These are phyloP conservation scores for Angomonas ambiguus DNA, from an alignment of 208 protist genomes.

Conservation along the genomic window DNA sequence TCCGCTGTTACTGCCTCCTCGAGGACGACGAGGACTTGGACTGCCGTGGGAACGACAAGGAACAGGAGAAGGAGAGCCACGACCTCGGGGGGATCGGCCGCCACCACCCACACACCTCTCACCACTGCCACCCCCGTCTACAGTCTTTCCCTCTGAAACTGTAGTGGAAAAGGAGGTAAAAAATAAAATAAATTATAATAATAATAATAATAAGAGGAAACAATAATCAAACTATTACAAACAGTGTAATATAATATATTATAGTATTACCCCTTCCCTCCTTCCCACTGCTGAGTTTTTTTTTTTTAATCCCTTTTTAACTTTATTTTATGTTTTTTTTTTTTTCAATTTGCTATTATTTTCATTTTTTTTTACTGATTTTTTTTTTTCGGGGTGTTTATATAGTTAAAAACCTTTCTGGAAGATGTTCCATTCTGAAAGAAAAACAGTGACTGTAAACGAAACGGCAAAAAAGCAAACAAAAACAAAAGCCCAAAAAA, in stretches of 20 bases:
- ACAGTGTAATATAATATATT: neutral
- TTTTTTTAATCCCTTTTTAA: neutral
- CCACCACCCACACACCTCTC: too few relatives aligned
- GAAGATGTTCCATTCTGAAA: too few relatives aligned
- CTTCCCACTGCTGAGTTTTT: neutral
- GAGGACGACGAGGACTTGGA: slow-evolving; percentile 10
- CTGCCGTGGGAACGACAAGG: neutral
- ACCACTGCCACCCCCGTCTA: too few relatives aligned
- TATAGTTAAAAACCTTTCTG: too few relatives aligned
- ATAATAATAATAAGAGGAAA: neutral
- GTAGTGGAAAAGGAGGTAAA: neutral
- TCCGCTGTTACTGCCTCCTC: slow-evolving; percentile 73
- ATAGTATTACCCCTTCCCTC: too few relatives aligned
- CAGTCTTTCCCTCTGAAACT: too few relatives aligned
- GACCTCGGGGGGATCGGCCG: too few relatives aligned
- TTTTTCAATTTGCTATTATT: slow-evolving; percentile 13
- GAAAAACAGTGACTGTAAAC: too few relatives aligned
- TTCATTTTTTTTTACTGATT: slow-evolving; percentile 12
- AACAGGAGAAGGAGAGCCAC: too few relatives aligned
- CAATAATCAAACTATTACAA: neutral
- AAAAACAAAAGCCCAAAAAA: neutral
- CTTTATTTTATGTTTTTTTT: slow-evolving; percentile 12
- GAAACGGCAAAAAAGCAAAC: neutral
- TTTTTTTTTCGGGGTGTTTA: too few relatives aligned
- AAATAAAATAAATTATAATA: neutral